Conservation (phyloP, 371 early-diverging fungal genomes). For the Nematocida major region DNA sequence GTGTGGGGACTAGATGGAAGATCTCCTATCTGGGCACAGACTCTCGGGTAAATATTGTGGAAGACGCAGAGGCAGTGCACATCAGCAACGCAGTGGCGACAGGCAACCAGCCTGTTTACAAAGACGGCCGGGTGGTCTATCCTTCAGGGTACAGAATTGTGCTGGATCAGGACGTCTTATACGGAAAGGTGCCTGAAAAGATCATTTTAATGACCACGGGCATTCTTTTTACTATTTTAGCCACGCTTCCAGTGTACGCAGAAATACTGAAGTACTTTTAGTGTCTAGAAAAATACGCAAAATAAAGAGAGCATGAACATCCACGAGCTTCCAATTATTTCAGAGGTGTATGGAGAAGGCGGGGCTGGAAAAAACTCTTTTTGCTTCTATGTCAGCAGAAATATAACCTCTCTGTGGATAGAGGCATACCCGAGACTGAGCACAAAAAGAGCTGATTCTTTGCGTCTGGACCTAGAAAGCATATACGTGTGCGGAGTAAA, state of each 20-base stretch:
- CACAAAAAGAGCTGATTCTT: not conserved
- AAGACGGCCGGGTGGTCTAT: not conserved
- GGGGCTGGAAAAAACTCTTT: not conserved
- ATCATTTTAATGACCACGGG: not conserved
- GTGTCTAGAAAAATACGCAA: not conserved
- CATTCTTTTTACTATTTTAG: not conserved
- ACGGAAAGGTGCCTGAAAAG: constrained; percentile 11
- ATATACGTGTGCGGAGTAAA: not conserved
- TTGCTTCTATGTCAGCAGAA: not conserved
- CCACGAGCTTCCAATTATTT: constrained; percentile 6
- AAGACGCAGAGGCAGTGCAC: not conserved
- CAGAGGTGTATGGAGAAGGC: constrained; percentile 30
- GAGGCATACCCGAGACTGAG: not conserved
- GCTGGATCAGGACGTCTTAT: constrained; percentile 28
- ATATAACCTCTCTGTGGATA: constrained; percentile 26
- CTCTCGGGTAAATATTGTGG: constrained; percentile 6
- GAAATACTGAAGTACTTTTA: not conserved
- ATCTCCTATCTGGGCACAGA: constrained; percentile 44
- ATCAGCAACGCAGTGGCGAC: constrained; percentile 12
- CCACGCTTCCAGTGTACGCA: not conserved
- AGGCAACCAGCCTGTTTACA: not conserved
- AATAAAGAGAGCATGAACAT: constrained; percentile 27
- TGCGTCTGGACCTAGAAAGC: constrained; percentile 2
- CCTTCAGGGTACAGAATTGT: constrained; percentile 16
- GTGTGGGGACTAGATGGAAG: constrained; percentile 37